A percentile compares a stretch with the other conserved stretches of the same genome.
Evolutionary conservation across 805 yeast genomes (phyloP).

Genomic region (Limtongia smithiae): DNA sequence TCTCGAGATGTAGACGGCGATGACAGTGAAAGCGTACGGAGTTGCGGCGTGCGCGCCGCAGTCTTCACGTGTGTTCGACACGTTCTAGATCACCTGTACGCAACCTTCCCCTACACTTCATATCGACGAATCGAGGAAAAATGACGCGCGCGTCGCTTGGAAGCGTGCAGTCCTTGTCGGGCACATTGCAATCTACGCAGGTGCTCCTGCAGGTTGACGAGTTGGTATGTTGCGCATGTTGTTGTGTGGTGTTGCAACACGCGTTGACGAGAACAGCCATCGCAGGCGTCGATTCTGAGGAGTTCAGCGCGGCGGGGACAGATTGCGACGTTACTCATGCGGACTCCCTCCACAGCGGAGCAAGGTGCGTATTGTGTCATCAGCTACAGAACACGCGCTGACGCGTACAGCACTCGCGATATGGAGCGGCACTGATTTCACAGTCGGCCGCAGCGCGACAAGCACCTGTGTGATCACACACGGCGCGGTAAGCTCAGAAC

Average conservation of each 20-base stretch:
- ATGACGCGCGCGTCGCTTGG: too few species aligned
- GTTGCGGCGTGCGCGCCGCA: too few species aligned
- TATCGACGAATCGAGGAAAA: too few species aligned
- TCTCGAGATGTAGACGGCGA: too few species aligned
- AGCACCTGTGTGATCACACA: constrained; percentile 22
- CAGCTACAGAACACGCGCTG: background rate
- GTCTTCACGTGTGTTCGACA: too few species aligned
- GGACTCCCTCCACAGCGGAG: constrained; percentile 6
- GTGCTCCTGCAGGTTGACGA: constrained; percentile 13
- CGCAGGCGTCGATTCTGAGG: constrained; percentile 2
- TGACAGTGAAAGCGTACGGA: too few species aligned
- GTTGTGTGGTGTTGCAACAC: background rate
- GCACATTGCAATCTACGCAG: constrained; percentile 22
- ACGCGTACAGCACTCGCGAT: constrained; percentile 7
- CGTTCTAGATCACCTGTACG: too few species aligned
- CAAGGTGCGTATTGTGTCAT: constrained; percentile 5
- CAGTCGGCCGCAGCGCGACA: constrained; percentile 21
- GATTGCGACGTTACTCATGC: constrained; percentile 16
- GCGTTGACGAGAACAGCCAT: background rate
- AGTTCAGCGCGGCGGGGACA: background rate
- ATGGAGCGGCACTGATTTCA: constrained; percentile 1
- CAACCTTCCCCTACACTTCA: too few species aligned
- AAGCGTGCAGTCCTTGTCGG: too few species aligned
- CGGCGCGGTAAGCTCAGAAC: constrained; percentile 26
- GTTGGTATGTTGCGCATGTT: constrained; percentile 7